Base-by-base conservation (phyloP, 225 moss, liverwort and hornwort species). In the Pseudoscleropodium purum region DNA sequence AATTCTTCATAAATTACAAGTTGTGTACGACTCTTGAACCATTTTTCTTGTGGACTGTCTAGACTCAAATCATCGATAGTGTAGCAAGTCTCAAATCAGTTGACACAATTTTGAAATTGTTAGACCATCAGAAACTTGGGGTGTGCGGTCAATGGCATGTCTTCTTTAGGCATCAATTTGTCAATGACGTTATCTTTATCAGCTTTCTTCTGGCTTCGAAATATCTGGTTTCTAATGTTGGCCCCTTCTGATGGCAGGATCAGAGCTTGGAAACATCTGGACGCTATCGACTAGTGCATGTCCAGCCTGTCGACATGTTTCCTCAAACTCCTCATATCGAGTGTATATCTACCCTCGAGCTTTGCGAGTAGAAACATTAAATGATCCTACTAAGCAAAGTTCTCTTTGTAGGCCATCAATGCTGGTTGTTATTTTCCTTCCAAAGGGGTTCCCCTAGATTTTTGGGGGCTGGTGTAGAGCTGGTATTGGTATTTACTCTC, bases 301-400 rank as follows among this genome's bases (percentile, higher is more conserved):
- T 95, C 31, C 94, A 97, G 88, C 99, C 99, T 49, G 95, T 97
- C 37, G 97, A 99, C 87, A 99, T 99, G 99, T 97, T 99, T 92
- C 99, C 99, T 76, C 97, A 99, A 85, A 99, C 99, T 29, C 97
- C 97, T 84, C 97, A 99, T 87, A 95, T 97, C 43, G 99, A 99
- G 87, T 99, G 97, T 75, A 94, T 99, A 52, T 91, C 88, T 86
- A 95, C 95, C 60, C 92, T 99, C 29, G 93, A 95, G 87, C 96
- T 96, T 70, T 90, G 88, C 73, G 85, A 85, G 62, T 92, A 87
- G 84, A n/a, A 70, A 36, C 64, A 41, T 65, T 11, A 62, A 60
- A 23, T 34, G 60, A 65, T 34, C 43, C 66, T 84, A 45, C 74
- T 30, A 33, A 86, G 47, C 80, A 27, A 81, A 72, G 56, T 65